Evolutionary conservation across 495 filamentous ascomycete species (phyloP), one percentile per base, ranked within the genome.

Genomic region (Polyplosphaeria fusca): DNA sequence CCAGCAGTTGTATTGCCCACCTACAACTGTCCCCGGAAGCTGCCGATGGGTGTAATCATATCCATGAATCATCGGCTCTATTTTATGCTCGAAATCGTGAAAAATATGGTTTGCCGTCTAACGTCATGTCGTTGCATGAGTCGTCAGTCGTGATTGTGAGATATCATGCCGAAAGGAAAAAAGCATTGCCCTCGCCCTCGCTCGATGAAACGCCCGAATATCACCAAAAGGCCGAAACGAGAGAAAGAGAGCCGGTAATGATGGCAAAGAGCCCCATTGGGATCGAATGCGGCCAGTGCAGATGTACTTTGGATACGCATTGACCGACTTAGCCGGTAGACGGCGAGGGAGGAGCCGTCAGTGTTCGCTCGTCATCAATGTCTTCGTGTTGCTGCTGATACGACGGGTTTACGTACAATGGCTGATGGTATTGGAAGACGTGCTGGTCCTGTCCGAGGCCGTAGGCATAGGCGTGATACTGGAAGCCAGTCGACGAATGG

Each of bases 341-440:
- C 55, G 63, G 63, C 11, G 63, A 66, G 12, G 63, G 63, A 14
- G 64, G 60, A 30, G 64, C 64, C 19, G 64, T 66, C 26, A 66
- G 24, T 28, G 64, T 66, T 18, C 64, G 64, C 22, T 66, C 27
- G 37, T 66, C 60, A 49, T 66, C 64, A 24, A 25, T 40, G 18
- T 53, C 64, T 18, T 62, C 53, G 19, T 52, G 19, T 0, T 61
- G 42, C 32, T 41, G 59, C 16, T 56, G 59, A 45, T 64, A 63
- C 3, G 48, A 46, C 37, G 32, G 55, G 41, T 47, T 50, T 47
- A 47, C 40, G 23, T 58, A 61, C 9, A 59, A 14, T 14, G 32
- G 45, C 22, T 52, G 41, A 14, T 51, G 30, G 22, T 49, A 56
- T 24, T 56, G 52, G 41, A 46, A 47, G 4, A 35, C 39, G 14